Conservation (phyloP, 2,329 filamentous ascomycete genomes). For the Herpotrichia juniperi region DNA sequence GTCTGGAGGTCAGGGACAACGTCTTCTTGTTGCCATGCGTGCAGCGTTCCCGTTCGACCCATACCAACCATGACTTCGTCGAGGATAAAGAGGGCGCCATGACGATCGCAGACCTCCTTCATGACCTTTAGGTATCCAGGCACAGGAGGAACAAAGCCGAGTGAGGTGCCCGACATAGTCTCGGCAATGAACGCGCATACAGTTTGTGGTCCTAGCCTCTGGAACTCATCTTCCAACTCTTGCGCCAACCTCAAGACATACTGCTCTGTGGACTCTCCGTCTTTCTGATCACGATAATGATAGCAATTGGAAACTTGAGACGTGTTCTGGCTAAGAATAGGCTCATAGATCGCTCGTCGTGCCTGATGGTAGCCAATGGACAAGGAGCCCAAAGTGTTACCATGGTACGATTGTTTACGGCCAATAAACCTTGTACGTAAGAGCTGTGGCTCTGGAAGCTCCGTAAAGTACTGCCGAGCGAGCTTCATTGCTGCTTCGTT, state of each 20-base stretch:
- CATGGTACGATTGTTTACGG: slow-evolving; percentile 69
- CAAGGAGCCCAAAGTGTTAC: slow-evolving; percentile 70
- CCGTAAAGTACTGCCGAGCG: slow-evolving; percentile 57
- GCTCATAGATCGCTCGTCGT: slow-evolving; percentile 66
- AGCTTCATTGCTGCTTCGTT: slow-evolving; percentile 57
- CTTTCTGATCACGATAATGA: slow-evolving; percentile 61
- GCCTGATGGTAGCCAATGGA: slow-evolving; percentile 65
- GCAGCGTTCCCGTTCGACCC: slow-evolving; percentile 63
- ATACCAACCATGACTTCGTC: slow-evolving; percentile 80
- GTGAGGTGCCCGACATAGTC: slow-evolving; percentile 43
- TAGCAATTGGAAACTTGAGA: slow-evolving; percentile 71
- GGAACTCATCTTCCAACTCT: slow-evolving; percentile 72
- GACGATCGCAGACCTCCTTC: slow-evolving; percentile 69
- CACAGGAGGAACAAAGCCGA: slow-evolving; percentile 72
- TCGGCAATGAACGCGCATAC: slow-evolving; percentile 51
- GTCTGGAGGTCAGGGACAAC: slow-evolving; percentile 69
- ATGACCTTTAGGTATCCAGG: slow-evolving; percentile 74
- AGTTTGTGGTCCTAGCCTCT: slow-evolving; percentile 52
- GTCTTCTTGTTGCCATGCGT: slow-evolving; percentile 67
- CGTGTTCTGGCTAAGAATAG: slow-evolving; percentile 61
- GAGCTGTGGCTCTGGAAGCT: slow-evolving; percentile 58
- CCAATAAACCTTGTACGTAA: slow-evolving; percentile 66
- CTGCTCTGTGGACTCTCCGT: slow-evolving; percentile 59
- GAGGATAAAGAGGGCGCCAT: slow-evolving; percentile 75
- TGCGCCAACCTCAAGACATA: slow-evolving; percentile 66